Conservation (phyloP, 2,329 filamentous ascomycete species). For the Fusarium tuaranense region DNA sequence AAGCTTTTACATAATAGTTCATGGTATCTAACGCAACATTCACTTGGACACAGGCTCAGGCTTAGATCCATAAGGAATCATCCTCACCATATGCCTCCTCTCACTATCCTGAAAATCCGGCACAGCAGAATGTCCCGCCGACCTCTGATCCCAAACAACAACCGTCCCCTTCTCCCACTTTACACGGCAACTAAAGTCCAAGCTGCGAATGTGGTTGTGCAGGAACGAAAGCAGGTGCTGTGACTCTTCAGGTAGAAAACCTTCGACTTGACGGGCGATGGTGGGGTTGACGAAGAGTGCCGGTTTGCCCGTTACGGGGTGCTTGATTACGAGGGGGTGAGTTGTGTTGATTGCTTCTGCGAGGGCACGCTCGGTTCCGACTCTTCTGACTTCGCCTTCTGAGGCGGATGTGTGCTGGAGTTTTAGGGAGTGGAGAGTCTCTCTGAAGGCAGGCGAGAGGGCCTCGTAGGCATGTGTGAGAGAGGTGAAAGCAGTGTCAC, state of each 20-base stretch:
- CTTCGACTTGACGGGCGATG: constrained; percentile 45
- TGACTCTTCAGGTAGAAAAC: constrained; percentile 47
- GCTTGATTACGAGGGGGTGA: constrained; percentile 45
- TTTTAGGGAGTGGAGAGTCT: constrained; percentile 13
- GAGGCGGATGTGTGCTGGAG: constrained; percentile 44
- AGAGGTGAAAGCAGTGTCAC: constrained; percentile 48
- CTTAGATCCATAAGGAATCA: constrained; percentile 45
- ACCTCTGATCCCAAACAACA: constrained; percentile 47
- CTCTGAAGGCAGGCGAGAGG: constrained; percentile 43
- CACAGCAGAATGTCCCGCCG: constrained; percentile 43
- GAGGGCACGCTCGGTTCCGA: constrained; percentile 44
- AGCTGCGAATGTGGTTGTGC: constrained; percentile 45
- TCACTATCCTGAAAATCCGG: constrained; percentile 47
- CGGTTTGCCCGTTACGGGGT: constrained; percentile 45
- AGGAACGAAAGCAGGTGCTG: constrained; percentile 43
- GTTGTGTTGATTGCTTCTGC: constrained; percentile 46
- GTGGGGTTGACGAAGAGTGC: constrained; percentile 47
- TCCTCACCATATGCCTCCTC: constrained; percentile 47
- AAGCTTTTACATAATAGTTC: neutral
- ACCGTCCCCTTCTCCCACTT: constrained; percentile 47
- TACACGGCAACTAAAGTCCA: constrained; percentile 47
- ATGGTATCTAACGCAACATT: neutral
- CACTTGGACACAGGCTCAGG: constrained; percentile 30
- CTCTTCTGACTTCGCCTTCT: constrained; percentile 44
- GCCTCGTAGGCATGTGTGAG: constrained; percentile 46